phyloP scores from a whole-genome alignment of 768 basidiomycete species.

The Galerina marginata region DNA sequence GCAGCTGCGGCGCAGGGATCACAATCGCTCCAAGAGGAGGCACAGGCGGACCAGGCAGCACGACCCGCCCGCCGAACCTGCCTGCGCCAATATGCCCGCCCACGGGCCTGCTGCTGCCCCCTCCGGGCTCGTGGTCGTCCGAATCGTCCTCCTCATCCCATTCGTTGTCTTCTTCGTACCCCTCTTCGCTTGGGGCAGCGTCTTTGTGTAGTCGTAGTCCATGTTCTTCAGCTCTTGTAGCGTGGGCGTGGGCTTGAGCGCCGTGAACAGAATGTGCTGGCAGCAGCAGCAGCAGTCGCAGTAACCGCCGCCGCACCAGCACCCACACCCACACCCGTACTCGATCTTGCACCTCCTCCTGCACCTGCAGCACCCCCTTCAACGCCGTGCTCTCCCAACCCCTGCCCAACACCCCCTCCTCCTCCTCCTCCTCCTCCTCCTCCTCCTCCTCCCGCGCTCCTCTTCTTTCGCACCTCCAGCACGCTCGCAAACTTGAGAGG shows the following conservation, averaged over 20 bases:
- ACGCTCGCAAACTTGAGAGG: too few species aligned
- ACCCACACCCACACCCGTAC: neutral
- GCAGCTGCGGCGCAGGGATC: neutral
- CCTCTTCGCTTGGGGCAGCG: slow-evolving; percentile 19
- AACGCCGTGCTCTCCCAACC: too few species aligned
- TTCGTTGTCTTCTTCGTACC: slow-evolving; percentile 41
- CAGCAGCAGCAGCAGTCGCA: too few species aligned
- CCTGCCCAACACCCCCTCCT: too few species aligned
- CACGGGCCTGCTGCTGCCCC: too few species aligned
- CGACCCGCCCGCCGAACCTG: neutral
- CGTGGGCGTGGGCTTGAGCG: neutral
- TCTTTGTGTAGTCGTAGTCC: slow-evolving; percentile 11
- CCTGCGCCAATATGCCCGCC: neutral
- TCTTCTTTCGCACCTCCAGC: too few species aligned
- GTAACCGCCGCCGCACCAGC: neutral
- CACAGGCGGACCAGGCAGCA: too few species aligned
- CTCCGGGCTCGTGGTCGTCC: neutral
- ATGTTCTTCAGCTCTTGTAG: neutral
- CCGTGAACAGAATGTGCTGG: neutral
- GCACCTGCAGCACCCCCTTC: neutral
- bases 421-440: too few species aligned
- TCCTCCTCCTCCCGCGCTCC: slow-evolving; percentile 8
- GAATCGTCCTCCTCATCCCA: slow-evolving; percentile 22
- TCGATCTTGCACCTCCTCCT: neutral
- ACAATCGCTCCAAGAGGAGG: neutral